Evolutionary conservation across 1,139 yeast genomes (phyloP).

Genomic region (Yamadazyma friedrichii): DNA sequence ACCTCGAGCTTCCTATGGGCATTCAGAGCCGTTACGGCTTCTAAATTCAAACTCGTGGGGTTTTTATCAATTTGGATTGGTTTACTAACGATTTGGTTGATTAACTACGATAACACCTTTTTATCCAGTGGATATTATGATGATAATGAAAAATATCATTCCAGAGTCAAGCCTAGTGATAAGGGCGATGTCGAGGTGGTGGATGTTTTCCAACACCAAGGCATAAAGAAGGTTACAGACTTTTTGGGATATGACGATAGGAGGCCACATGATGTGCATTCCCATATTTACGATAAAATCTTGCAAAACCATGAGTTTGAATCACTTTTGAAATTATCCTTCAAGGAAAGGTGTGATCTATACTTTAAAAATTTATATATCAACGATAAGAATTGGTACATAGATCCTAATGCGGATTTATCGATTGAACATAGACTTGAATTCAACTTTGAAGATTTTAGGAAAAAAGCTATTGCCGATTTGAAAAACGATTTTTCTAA

Average conservation of each 20-base stretch:
- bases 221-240: no score
- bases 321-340: conserved; percentile 21
- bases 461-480: conserved; percentile 11
- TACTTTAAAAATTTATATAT: conserved; percentile 27
- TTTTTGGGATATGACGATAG: conserved; percentile 11
- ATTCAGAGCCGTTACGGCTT: no score
- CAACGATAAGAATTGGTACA: conserved; percentile 24
- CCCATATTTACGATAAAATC: conserved; percentile 22
- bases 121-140: no score
- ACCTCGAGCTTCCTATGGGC: no score
- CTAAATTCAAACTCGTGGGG: no score
- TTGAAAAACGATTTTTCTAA: conserved; percentile 4
- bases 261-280: conserved; percentile 20
- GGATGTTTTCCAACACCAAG: no score
- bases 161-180: no score
- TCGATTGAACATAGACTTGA: conserved; percentile 20
- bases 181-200: no score
- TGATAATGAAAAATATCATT: no score
- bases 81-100: no score
- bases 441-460: conserved; percentile 16
- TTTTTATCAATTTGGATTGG: no score
- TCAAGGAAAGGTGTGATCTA: conserved; percentile 30
- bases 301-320: conserved; percentile 23
- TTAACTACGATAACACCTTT: no score
- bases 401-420: conserved; percentile 24